These are phyloP conservation scores for Penicillium nucicola DNA, from an alignment of 495 filamentous ascomycete genomes.

Conservation along the genomic window DNA sequence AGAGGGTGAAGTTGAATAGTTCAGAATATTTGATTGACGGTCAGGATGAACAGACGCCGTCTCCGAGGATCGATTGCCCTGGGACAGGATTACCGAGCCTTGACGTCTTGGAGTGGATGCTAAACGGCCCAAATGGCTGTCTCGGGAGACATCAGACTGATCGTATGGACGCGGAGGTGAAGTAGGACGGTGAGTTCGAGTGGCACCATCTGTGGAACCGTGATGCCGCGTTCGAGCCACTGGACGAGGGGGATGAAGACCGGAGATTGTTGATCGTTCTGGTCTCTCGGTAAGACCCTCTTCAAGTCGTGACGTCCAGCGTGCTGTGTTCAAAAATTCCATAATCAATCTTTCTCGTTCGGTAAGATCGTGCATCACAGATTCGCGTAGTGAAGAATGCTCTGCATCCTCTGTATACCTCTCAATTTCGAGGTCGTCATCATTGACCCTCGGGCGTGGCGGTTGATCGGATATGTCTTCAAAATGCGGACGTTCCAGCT, in stretches of 20 bases:
- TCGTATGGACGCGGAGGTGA: constrained; percentile 30
- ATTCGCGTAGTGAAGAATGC: constrained; percentile 33
- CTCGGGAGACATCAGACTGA: constrained; percentile 25
- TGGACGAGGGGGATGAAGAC: constrained; percentile 25
- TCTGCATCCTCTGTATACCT: constrained; percentile 16
- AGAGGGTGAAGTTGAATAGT: constrained; percentile 38
- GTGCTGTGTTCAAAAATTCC: constrained; percentile 51
- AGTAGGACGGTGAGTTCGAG: constrained; percentile 39
- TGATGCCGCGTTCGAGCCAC: constrained; percentile 32
- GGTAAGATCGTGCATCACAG: constrained; percentile 47
- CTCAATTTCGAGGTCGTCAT: constrained; percentile 20
- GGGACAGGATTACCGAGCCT: constrained; percentile 45
- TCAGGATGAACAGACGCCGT: constrained; percentile 22
- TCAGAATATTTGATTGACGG: constrained; percentile 33
- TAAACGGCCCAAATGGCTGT: constrained; percentile 24
- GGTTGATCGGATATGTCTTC: constrained; percentile 21
- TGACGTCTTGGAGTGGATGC: constrained; percentile 39
- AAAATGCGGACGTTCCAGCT: constrained; percentile 15
- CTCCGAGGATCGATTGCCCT: constrained; percentile 25
- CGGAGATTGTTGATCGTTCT: constrained; percentile 22
- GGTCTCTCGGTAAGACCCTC: constrained; percentile 33
- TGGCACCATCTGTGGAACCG: constrained; percentile 36
- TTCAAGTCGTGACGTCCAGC: constrained; percentile 37
- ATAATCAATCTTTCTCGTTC: constrained; percentile 57
- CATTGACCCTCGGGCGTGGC: constrained; percentile 32